Evolutionary conservation across 164 flowering plant genomes (phyloP), one percentile per base, ranked within the genome.

Genomic region (Warburgia ugandensis): DNA sequence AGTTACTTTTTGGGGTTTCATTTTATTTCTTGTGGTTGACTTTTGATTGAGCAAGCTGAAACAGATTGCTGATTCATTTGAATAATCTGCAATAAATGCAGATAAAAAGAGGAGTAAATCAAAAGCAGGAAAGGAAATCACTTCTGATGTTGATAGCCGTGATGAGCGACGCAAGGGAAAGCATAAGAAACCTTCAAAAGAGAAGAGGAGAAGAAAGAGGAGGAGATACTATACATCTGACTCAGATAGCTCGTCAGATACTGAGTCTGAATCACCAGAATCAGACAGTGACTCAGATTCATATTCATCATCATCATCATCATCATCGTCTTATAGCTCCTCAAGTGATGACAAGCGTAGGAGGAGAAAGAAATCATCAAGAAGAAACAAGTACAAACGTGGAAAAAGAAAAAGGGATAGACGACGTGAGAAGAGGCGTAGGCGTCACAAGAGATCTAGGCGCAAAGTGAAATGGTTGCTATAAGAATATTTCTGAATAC

Each of bases 331-430:
- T 29, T 46, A 60, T 30, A 88, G 91, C 59, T 85, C 96, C 41
- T 89, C 99, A 46, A 84, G 96, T 74, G 94, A 94, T 66, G 90
- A 76, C 56, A 75, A 78, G 64, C 83, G 72, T 20, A 82, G 45
- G 62, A 86, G 73, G 70, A 74, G 90, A 60, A 94, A 86, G 72
- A 79, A 80, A 64, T 73, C 88, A 48, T 80, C 88, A 20, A 94
- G 70, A 62, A 73, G 76, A 63, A 86, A 75, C 50, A 81, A 71
- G 54, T 55, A 77, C 56, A 77, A 64, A 62, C 92, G 79, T 48
- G 75, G 75, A 6, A 86, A 68, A 61, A 77, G 75, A 51, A 64
- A 35, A 55, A 77, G 73, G 66, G 94, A 84, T 41, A 77, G 63
- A 20, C 74, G 83, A 16, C 91, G 79, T 53, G 92, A 79, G n/a